Evolutionary conservation across 306 rosid species (phyloP), one percentile per base, ranked within the genome.

Genomic region (Acacia melanoxylon): DNA sequence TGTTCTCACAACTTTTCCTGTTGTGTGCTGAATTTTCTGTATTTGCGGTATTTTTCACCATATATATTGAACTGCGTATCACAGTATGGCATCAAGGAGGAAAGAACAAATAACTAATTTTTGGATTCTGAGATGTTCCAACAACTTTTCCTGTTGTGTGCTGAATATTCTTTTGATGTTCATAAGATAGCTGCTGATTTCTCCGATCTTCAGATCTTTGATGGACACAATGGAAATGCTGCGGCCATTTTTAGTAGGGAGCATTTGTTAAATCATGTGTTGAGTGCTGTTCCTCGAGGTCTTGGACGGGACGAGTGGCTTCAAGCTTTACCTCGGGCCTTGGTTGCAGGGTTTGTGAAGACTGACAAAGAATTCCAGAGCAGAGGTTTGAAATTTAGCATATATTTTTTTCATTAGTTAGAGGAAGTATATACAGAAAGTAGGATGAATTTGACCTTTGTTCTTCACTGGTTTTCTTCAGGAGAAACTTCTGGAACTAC

Each of bases 401-500:
- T n/a, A n/a, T n/a, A n/a, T 44, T 84, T 37, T 24, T 37, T 72
- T 4, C 44, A 70, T 27, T 25, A 62, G 41, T 10, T 70, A 20
- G 51, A 24, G 79, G 85, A 87, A 62, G 68, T 27, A 61, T 78
- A 84, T 87, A 51, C 86, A 83, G 68, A 80, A 86, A 56, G 83
- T 85, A 90, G 89, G 59, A 59, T 71, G 63, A 52, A 82, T 83
- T 76, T 75, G 27, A 51, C 46, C 10, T 29, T 44, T 51, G 7
- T 33, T 54, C 45, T 46, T 51, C 42, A 63, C 85, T 87, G 54
- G 72, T 42, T 49, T 71, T 86, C 71, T 87, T 3, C 83, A 95
- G 99, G 99, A 35, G 99, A 95, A 87, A 95, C 98, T 54, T 95
- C 99, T 63, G 99, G 99, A 83, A 95, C 99, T 49, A 93, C 99